Evolutionary conservation across 2,329 filamentous ascomycete genomes (phyloP), one percentile per base, ranked within the genome.

Genomic region (Diaporthe sp.): DNA sequence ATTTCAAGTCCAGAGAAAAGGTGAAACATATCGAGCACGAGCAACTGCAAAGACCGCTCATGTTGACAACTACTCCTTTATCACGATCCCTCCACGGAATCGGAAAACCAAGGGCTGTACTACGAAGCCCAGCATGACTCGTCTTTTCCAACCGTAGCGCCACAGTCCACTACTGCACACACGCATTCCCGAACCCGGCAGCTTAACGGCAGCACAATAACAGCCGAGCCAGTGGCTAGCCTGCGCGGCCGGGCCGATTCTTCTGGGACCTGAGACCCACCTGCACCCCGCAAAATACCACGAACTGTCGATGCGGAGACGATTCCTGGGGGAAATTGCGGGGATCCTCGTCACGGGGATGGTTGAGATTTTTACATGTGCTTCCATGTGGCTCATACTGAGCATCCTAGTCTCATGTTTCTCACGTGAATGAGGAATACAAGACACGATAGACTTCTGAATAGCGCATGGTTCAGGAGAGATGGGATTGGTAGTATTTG

Each of bases 241-340:
- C 17, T 22, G 10, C 15, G 4, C 34, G 28, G 34, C 57, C 31
- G 57, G 55, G 34, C 34, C 57, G 55, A 58, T 37, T 39, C 8
- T 31, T n/a, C 31, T 58, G 9, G 31, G 10, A 22, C 53, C 17
- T 1, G 0, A 8, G 53, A 17, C 53, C 53, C 53, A 19, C 53
- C 25, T 57, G 53, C 55, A 58, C 31, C 55, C 55, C 31, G 55
- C 31, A 37, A 58, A 58, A 37, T 37, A 22, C 19, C 19, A n/a
- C 31, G 55, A 58, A 37, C 9, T 57, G 53, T 57, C 28, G 55
- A 58, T 58, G 55, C 55, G 55, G 55, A 37, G 55, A 58, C 31
- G 55, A 37, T 58, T 46, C 19, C 55, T 4, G 55, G 31, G 55
- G 55, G 31, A n/a, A 37, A 37, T 37, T 37, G 19, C 55, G 28